phyloP scores from a whole-genome alignment of 495 filamentous ascomycete species.

The Daldinia decipiens region DNA sequence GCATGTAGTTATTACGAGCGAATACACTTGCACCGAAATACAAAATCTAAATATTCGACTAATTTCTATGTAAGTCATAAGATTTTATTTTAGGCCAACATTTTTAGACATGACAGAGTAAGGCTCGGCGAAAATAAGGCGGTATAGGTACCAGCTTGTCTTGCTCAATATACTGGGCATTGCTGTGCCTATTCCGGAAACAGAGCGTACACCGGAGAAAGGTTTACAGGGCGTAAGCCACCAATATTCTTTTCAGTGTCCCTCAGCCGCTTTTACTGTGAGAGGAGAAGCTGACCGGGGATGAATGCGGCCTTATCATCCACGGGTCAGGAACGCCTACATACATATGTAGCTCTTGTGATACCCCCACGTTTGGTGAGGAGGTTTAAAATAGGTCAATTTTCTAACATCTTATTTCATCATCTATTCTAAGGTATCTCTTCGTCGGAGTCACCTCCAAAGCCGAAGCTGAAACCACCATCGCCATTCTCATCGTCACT shows the following conservation, averaged over 20 bases:
- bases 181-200: slow-evolving; percentile 21
- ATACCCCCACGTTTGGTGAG: slow-evolving; percentile 24
- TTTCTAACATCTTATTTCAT: slow-evolving; percentile 12
- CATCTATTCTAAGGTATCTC: slow-evolving; percentile 50
- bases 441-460: slow-evolving; percentile 66
- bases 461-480: slow-evolving; percentile 82
- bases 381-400: not conserved
- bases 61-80: not conserved
- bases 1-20: not conserved
- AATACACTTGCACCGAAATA: slow-evolving; percentile 32
- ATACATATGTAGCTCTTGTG: slow-evolving; percentile 17
- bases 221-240: slow-evolving; percentile 23
- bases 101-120: not conserved
- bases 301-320: slow-evolving; percentile 28
- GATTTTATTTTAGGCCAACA: slow-evolving; percentile 8
- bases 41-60: not conserved
- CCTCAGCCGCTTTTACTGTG: slow-evolving; percentile 27
- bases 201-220: slow-evolving; percentile 22
- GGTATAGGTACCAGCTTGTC: not conserved
- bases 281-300: slow-evolving; percentile 20
- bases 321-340: slow-evolving; percentile 1
- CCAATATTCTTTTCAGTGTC: slow-evolving; percentile 24
- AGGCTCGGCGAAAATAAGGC: slow-evolving; percentile 20
- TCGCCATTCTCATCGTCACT: slow-evolving; percentile 55
- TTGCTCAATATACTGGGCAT: slow-evolving; percentile 11